Base-by-base conservation (phyloP, 1,284 basidiomycete genomes). In the Phlebopus sp. region DNA sequence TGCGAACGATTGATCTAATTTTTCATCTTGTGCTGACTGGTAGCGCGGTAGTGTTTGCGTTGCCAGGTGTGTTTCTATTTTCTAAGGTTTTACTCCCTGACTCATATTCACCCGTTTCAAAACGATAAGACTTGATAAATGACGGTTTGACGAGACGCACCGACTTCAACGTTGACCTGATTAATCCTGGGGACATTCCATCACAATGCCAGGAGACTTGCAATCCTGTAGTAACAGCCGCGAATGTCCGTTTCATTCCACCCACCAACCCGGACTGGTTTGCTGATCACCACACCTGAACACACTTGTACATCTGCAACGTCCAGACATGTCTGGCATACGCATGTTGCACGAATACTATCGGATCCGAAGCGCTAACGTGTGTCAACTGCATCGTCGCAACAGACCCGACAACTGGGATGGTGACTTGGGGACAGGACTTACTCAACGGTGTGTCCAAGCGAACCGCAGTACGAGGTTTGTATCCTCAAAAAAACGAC, bases 401-500 rank as follows among this genome's bases (percentile, higher is more conserved):
- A 29, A 13, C 15, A 10, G 40, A 41, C 13, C 39, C 39, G n/a
- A 42, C 40, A 9, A 25, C 25, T n/a, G 40, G 21, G 9, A 42
- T 29, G 25, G 17, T 42, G 15, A 42, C 21, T 8, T 42, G 25
- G 19, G 40, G 21, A 27, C 40, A 42, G 27, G 25, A 14, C 14
- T 17, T 27, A 17, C 40, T 42, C 40, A 30, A 23, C 15, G 40
- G 40, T 42, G 14, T 17, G 40, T 42, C 27, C 27, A 29, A 29
- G 27, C 27, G 21, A 23, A 23, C 21, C 27, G 27, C 25, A n/a
- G n/a, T n/a, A 29, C 27, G 10, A 8, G 10, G 10, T 29, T 9
- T 29, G 10, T 5, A 29, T 29, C 10, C 8, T 29, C 27, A 11
- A 29, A 25, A 25, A 29, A 29, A 29, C 10, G 8, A 59, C 69